Base-by-base conservation (phyloP, 176 grass and related monocot genomes). In the Carex kokanica region DNA sequence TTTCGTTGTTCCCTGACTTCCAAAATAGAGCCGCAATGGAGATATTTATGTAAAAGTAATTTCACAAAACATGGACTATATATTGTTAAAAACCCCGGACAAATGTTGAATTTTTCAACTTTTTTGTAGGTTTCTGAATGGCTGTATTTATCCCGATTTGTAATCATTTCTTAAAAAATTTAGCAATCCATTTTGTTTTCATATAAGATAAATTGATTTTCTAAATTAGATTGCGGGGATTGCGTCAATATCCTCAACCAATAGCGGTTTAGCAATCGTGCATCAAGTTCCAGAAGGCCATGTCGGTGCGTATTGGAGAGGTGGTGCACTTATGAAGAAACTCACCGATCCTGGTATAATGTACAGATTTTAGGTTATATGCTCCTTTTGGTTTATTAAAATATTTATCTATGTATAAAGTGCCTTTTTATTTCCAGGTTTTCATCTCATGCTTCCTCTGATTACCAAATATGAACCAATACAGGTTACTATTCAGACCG, bases 241-340 rank as follows among this genome's bases (percentile, higher is more conserved):
- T 74, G 83, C 87, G 13, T 81, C 86, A 47, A 86, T 89, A 40
- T 82, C 94, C 59, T 86, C 80, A 18, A 18, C 23, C 70, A 65
- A 54, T 49, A 47, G 61, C 25, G 31, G 79, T 59, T 73, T 79
- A 8, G 73, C 64, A 52, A 77, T 98, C 29, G 60, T 98, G 69
- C 96, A 98, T 90, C 93, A 98, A 93, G 91, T 95, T 83, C 93
- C 96, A 38, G 92, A 98, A 90, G 96, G 93, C 56, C 93, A 98
- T 90, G 93, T 98, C 84, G 96, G 96, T 17, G 96, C 92, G 25
- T 98, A 98, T 66, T 98, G 96, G 96, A 93, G 93, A 88, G 96
- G 96, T 80, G 96, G 96, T 49, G 96, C 96, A 87, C 96, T 98
- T 90, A 77, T 98, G 69, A 87, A 95, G 83, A 83, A 89, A 59